Base-by-base conservation (phyloP, 257 asterid genomes). In the Penstemon davidsonii region DNA sequence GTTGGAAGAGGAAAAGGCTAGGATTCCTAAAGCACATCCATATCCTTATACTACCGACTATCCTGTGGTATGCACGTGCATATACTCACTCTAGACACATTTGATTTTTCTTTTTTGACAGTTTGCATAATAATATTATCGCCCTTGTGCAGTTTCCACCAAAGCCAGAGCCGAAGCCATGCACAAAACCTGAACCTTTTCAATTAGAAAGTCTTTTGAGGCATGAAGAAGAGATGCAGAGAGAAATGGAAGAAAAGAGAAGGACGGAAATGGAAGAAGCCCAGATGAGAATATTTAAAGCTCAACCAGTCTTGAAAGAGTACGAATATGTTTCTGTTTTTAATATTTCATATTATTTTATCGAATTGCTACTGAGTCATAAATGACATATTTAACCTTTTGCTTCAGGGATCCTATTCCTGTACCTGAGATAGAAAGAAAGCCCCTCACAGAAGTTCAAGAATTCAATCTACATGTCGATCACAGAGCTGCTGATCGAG, bases 21-120 rank as follows among this genome's bases (percentile, higher is more conserved):
- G 97, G 72, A 53, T 88, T 60, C 97, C 96, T 6, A 83, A 70
- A 77, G 99, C 99, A 60, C 75, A 74, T 72, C 97, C 97, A 25
- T 94, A 94, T 83, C 99, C 99, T 57, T 94, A 91, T 73, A 94
- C 99, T 64, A 94, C 96, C 67, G 97, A 94, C 59, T 94, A 81
- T 72, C 99, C 99, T 7, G 89, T 90, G 90, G 98, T 88, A 85
- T 55, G 75, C 6, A 50, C 38, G n/a, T 39, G 40, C 38, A 3
- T 25, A 25, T 25, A 10, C 4, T 12, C n/a, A 9, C n/a, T 49
- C 54, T 9, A 9, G 11, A 9, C 18, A 49, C 18, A 49, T 10
- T 10, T 3, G 54, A 8, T 47, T n/a, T 46, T 2, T 13, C 10
- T 0, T 4, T 3, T 4, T 37, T 8, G 6, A 6, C 11, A 12